Evolutionary conservation across 345 rosid genomes (phyloP), one percentile per base, ranked within the genome.

Genomic region (Linum usitatissimum): DNA sequence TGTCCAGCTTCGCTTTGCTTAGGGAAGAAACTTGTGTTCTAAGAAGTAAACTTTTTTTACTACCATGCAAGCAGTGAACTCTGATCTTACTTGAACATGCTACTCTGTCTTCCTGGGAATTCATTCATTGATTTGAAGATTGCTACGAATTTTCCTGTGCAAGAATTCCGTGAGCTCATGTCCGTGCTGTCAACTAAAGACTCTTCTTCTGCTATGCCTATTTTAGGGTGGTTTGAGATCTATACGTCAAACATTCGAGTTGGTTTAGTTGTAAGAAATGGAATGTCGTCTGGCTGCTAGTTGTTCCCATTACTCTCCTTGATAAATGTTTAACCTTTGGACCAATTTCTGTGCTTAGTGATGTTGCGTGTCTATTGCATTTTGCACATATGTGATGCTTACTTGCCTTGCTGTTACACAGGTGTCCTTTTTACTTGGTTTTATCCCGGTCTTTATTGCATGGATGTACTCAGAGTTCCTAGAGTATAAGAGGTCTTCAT

Each of bases 401-500:
- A 18, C 30, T 60, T 70, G 69, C 53, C 30, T 34, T 78, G 30
- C 63, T 71, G 53, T 62, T 63, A 72, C 61, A 30, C 84, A 90
- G 99, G 92, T 93, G 55, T 86, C 99, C 62, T 90, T 90, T 74
- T 70, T 93, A 65, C 87, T 93, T 0, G 99, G 97, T 60, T 69
- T 94, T 49, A 75, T 84, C 45, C 96, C 99, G 9, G 73, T 94
- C 59, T 82, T 88, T 72, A 65, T 94, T 9, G 88, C 93, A 58
- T 94, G 99, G 97, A 75, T 87, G 64, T 93, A 87, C 75, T 83
- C 99, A 12, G 99, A 93, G 81, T 71, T 83, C 49, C 75, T 90
- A 67, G 97, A 87, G 61, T 78, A 69, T 72, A 88, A 75, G 75
- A 94, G 78, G 75, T 64, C 76, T 19, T 68, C 80, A 42, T 70